Base-by-base conservation (phyloP, 2,329 filamentous ascomycete genomes). In the Parasarocladium wereldwijsianum region DNA sequence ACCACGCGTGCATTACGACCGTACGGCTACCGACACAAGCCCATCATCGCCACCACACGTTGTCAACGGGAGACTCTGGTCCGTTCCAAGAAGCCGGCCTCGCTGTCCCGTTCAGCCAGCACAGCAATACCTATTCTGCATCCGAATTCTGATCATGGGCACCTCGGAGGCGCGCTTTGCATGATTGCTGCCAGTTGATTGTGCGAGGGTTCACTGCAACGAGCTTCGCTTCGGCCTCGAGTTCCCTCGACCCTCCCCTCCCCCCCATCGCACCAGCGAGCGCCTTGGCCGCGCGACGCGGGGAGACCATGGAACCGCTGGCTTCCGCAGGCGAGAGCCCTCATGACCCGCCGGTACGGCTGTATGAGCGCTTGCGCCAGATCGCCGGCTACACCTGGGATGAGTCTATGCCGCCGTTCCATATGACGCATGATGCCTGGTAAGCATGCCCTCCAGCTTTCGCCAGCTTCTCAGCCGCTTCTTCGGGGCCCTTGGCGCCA, bases 341-440 rank as follows among this genome's bases (percentile, higher is more conserved):
- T 42, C 58, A 69, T 43, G 69, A 74, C 47, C 74, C 76, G 35
- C 77, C 76, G 24, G 60, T 64, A 37, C 70, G 75, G 43, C 66
- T 86, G 31, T 78, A 76, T 42, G 77, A 85, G 49, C 70, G 80
- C 29, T 62, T 86, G 40, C 65, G 70, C 37, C 76, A 82, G 48
- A 64, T 86, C 39, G 65, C 75, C 26, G 79, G 78, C 31, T 85
- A 83, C 48, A 71, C 67, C 6, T 86, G 80, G 80, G 77, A 85
- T 51, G 76, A 81, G 40, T 63, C 67, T 10, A 50, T 46, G 34
- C 52, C 53, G 16, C 69, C 70, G 8, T 58, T 66, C 33, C 72
- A 76, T 46, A 68, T 69, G 29, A 83, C 76, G 43, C 94, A 93
- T 54, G 84, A 92, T 51, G 85, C 86, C 58, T 96, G 86, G 84